Conservation (phyloP, 2,329 filamentous ascomycete genomes). For the Ophiostoma tasmaniense region DNA sequence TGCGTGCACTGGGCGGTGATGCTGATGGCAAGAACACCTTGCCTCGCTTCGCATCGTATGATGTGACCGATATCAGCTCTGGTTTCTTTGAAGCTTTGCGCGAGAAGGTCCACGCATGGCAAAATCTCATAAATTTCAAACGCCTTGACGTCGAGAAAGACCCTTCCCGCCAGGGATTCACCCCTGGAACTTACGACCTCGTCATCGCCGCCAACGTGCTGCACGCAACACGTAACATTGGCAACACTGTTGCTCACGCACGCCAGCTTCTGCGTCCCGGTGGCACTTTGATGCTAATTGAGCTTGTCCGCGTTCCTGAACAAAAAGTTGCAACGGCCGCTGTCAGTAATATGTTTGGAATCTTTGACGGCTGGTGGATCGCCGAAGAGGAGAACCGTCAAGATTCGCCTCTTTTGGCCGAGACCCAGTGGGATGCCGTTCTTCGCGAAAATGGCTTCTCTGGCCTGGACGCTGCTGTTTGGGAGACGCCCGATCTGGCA, state of each 20-base stretch:
- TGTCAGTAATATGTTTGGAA: conserved; percentile 20
- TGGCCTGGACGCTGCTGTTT: conserved; percentile 19
- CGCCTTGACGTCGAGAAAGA: conserved; percentile 28
- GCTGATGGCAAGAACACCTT: conserved; percentile 6
- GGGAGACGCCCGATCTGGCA: conserved; percentile 20
- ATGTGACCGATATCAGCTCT: conserved; percentile 35
- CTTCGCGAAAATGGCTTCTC: conserved; percentile 19
- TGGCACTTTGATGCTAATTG: conserved; percentile 19
- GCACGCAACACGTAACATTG: conserved; percentile 25
- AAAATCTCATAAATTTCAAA: conserved; percentile 13
- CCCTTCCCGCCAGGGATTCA: conserved; percentile 28
- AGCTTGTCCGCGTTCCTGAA: conserved; percentile 19
- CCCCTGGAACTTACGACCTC: conserved; percentile 26
- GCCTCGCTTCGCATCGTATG: conserved; percentile 26
- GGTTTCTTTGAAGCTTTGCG: conserved; percentile 32
- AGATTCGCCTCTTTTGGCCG: conserved; percentile 19
- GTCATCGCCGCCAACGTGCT: conserved; percentile 30
- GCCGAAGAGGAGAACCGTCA: conserved; percentile 19
- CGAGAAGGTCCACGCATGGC: conserved; percentile 24
- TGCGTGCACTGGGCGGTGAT: conserved; percentile 17
- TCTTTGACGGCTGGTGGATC: conserved; percentile 22
- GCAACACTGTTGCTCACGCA: conserved; percentile 21
- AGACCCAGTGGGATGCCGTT: conserved; percentile 19
- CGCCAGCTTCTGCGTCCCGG: conserved; percentile 24
- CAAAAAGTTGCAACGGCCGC: conserved; percentile 17